Evolutionary conservation across 345 rosid species (phyloP).

Genomic region (Citrus hindsii): DNA sequence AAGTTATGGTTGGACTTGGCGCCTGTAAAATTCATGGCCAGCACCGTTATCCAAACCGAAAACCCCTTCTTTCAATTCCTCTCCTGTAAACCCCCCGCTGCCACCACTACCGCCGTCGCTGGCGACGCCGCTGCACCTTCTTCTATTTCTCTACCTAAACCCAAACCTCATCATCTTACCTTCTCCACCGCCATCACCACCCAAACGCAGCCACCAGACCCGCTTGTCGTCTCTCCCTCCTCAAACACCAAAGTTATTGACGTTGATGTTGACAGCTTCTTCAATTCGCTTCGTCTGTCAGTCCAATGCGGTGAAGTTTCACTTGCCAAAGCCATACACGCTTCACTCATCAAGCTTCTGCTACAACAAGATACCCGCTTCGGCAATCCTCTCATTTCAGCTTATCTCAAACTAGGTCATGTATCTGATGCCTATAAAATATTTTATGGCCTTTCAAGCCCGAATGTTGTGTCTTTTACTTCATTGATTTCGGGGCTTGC

Average conservation of each 20-base stretch:
- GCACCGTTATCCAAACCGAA: slow-evolving; percentile 33
- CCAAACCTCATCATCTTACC: slow-evolving; percentile 19
- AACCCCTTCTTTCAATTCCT: slow-evolving; percentile 19
- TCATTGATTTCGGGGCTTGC: slow-evolving; percentile 59
- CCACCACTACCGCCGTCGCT: background rate
- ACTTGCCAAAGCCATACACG: slow-evolving; percentile 62
- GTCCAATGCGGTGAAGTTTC: slow-evolving; percentile 39
- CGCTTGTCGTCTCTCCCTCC: slow-evolving; percentile 14
- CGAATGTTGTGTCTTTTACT: slow-evolving; percentile 70
- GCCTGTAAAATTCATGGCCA: background rate
- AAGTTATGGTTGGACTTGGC: background rate
- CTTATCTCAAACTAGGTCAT: slow-evolving; percentile 66
- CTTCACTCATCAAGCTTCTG: slow-evolving; percentile 47
- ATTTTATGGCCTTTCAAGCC: slow-evolving; percentile 42
- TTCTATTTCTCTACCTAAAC: slow-evolving; percentile 14
- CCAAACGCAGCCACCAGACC: background rate
- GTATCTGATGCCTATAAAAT: slow-evolving; percentile 47
- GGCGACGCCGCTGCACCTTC: slow-evolving; percentile 4
- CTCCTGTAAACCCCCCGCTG: background rate
- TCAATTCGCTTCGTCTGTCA: slow-evolving; percentile 49
- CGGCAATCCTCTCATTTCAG: slow-evolving; percentile 48
- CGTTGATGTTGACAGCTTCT: slow-evolving; percentile 24
- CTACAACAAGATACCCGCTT: slow-evolving; percentile 34
- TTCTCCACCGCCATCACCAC: slow-evolving; percentile 13
- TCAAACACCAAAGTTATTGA: background rate